These are phyloP conservation scores for Leccinum uliginosum DNA, from an alignment of 768 basidiomycete species.

Conservation along the genomic window DNA sequence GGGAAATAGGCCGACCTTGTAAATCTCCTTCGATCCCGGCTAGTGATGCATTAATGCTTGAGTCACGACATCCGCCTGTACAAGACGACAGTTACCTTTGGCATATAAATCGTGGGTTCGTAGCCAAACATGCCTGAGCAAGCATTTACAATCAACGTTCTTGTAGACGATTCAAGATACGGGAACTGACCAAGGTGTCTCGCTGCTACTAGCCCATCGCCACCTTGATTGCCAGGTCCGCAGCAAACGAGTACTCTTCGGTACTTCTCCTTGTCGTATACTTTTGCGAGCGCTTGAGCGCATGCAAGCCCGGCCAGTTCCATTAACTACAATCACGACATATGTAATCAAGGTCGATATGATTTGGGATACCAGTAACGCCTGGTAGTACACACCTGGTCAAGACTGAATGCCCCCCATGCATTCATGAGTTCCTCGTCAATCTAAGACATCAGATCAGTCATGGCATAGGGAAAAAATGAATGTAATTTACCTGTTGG, in stretches of 20 bases:
- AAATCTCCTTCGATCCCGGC: slow-evolving; percentile 93
- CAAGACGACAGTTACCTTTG: slow-evolving; percentile 56
- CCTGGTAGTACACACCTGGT: slow-evolving; percentile 55
- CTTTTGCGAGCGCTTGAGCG: slow-evolving; percentile 80
- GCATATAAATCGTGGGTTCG: slow-evolving; percentile 84
- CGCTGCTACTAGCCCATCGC: slow-evolving; percentile 95
- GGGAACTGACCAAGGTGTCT: slow-evolving; percentile 72
- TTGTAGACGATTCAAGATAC: not conserved
- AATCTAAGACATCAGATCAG: slow-evolving; percentile 48
- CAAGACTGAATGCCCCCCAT: slow-evolving; percentile 89
- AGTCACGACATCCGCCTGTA: not conserved
- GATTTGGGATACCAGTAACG: not conserved
- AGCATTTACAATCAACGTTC: not conserved
- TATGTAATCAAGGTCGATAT: not conserved
- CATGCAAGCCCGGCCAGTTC: slow-evolving; percentile 94
- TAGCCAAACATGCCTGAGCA: slow-evolving; percentile 86
- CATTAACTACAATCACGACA: slow-evolving; percentile 64
- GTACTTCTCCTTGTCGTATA: slow-evolving; percentile 65
- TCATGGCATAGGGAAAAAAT: not conserved
- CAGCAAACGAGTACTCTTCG: slow-evolving; percentile 88
- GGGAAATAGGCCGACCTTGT: slow-evolving; percentile 48
- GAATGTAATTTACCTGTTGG: slow-evolving; percentile 52
- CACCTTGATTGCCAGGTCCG: slow-evolving; percentile 96
- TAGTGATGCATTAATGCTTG: slow-evolving; percentile 26
- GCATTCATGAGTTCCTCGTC: slow-evolving; percentile 91